phyloP scores from a whole-genome alignment of 2,329 filamentous ascomycete species.

The Amauroascus niger region DNA sequence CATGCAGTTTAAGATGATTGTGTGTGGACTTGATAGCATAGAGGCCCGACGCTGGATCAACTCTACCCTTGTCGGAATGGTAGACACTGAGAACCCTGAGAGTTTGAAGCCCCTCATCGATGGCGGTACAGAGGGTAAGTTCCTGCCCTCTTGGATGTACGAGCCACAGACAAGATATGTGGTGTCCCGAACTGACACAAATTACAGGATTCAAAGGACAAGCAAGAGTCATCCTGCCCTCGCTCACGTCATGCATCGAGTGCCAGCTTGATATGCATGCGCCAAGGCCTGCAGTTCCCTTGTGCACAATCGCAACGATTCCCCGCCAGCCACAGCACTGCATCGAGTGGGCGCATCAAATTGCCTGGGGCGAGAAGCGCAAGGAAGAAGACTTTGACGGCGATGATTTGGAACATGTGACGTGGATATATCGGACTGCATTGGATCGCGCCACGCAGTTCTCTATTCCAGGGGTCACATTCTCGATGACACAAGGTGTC shows the following conservation, averaged over 20 bases:
- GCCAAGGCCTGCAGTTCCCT: slow-evolving; percentile 87
- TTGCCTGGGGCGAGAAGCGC: slow-evolving; percentile 85
- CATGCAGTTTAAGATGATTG: slow-evolving; percentile 87
- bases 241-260: slow-evolving; percentile 91
- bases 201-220: slow-evolving; percentile 82
- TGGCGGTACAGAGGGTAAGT: slow-evolving; percentile 76
- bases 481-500: slow-evolving; percentile 90
- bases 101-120: slow-evolving; percentile 89
- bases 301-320: slow-evolving; percentile 93
- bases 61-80: slow-evolving; percentile 79
- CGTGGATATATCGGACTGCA: slow-evolving; percentile 88
- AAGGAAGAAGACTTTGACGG: slow-evolving; percentile 82
- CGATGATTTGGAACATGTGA: slow-evolving; percentile 92
- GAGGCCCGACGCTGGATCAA: slow-evolving; percentile 99
- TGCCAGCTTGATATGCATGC: slow-evolving; percentile 98
- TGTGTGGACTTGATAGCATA: slow-evolving; percentile 93
- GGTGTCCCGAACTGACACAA: background rate
- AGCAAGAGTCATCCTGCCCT: slow-evolving; percentile 81
- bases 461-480: slow-evolving; percentile 84
- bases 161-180: background rate
- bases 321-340: slow-evolving; percentile 96
- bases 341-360: slow-evolving; percentile 97
- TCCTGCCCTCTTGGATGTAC: background rate
- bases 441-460: slow-evolving; percentile 74
- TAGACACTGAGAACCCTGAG: slow-evolving; percentile 72